Base-by-base conservation (phyloP, 768 basidiomycete genomes). In the Cytidiella melzeri region DNA sequence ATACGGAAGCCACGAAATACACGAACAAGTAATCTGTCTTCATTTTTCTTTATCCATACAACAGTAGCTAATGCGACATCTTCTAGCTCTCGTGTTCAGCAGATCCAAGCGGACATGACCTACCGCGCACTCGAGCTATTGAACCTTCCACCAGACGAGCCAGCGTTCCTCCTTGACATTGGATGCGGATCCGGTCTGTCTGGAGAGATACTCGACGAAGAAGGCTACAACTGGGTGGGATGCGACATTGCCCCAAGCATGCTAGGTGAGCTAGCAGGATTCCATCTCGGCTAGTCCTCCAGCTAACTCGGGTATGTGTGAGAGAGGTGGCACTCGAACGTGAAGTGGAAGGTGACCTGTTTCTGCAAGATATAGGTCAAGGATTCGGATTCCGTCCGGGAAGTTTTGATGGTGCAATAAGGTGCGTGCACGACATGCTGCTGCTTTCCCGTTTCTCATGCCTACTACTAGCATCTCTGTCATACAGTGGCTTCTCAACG, bases 401-500 rank as follows among this genome's bases (percentile, higher is more conserved):
- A 52, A 87, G 88, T 54, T 98, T 99, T 64, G 96, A 99, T 64
- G 96, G 95, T 36, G 94, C 92, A 5, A 98, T 99, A 61, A 95
- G 93, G 93, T 87, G 30, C 27, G 72, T 59, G 19, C 19, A 5
- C n/a, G n/a, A n/a, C n/a, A n/a, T 15, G 12, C 10, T 5, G 46
- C 41, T 36, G 34, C 30, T 27, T 13, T 57, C 23, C 27, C 7
- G 34, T 37, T 27, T 43, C 30, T 25, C 30, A 42, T 15, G 27
- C 50, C 38, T 39, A 44, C 41, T 49, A 2, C 61, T n/a, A 98
- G 95, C 62, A 88, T 99, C 60, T 99, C 96, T 21, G 95, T 97
- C n/a, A 73, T 99, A 4, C 96, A 99, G 70, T 99, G 96, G 96
- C 75, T 99, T 3, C 76, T 97, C 50, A 99, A 97, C 65, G 94